Percentiles rank a stretch among this genome's conserved stretches.
Conservation (phyloP, 2,329 filamentous ascomycete genomes). For the Paraconiothyrium sp. region DNA sequence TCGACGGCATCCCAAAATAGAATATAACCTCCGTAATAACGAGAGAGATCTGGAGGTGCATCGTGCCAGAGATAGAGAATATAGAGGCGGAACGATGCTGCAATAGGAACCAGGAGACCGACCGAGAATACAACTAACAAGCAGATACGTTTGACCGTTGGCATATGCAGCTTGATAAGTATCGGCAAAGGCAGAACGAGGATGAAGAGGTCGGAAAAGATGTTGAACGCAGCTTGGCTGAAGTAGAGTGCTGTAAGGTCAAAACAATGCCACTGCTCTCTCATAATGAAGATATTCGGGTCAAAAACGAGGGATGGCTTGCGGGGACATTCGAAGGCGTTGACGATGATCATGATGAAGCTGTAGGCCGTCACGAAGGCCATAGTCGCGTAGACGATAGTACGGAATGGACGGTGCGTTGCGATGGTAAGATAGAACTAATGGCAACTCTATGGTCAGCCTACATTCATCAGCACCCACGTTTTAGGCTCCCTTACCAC, state of each 20-base stretch:
- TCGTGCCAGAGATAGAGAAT: conserved; percentile 30
- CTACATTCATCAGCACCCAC: background rate
- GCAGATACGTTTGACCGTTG: conserved; percentile 29
- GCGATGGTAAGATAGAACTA: conserved; percentile 38
- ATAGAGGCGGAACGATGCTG: conserved; percentile 31
- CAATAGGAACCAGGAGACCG: conserved; percentile 33
- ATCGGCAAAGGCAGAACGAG: conserved; percentile 36
- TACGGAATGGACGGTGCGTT: conserved; percentile 31
- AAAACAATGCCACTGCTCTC: conserved; percentile 25
- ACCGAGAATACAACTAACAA: conserved; percentile 36
- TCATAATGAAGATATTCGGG: conserved; percentile 24
- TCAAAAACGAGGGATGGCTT: conserved; percentile 25
- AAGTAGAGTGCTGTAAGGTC: conserved; percentile 29
- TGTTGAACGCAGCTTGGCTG: conserved; percentile 34
- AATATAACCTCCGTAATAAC: conserved; percentile 36
- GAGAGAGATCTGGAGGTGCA: conserved; percentile 11
- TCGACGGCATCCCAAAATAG: conserved; percentile 39
- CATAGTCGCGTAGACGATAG: conserved; percentile 28
- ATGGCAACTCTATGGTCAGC: background rate
- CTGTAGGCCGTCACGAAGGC: conserved; percentile 23
- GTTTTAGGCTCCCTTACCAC: conserved; percentile 6
- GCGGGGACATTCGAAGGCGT: conserved; percentile 35
- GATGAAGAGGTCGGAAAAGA: conserved; percentile 34
- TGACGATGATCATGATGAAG: conserved; percentile 26
- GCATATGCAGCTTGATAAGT: conserved; percentile 35